phyloP scores from a whole-genome alignment of 257 asterid genomes.

The Orobanche coerulescens region DNA sequence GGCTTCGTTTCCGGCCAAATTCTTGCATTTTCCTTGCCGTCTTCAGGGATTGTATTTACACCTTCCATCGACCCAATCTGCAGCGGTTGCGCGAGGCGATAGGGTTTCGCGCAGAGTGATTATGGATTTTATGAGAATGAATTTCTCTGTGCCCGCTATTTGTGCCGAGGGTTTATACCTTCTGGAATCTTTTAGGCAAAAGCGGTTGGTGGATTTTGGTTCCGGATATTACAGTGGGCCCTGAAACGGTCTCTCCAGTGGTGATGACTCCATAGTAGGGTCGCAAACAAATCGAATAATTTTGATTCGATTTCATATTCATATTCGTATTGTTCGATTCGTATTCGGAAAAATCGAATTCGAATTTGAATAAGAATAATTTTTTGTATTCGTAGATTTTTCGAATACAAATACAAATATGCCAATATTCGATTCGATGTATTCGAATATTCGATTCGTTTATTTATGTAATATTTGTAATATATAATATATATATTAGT shows the following conservation, averaged over 20 bases:
- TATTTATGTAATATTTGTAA: too few species aligned
- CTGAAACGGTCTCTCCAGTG: background rate
- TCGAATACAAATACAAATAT: too few species aligned
- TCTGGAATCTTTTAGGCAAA: background rate
- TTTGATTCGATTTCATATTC: too few species aligned
- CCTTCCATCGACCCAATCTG: conserved; percentile 24
- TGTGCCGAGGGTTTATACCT: conserved; percentile 8
- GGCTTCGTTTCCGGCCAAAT: conserved; percentile 17
- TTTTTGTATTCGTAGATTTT: too few species aligned
- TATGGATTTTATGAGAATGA: background rate
- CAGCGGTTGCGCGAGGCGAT: conserved; percentile 5
- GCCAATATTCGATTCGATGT: too few species aligned
- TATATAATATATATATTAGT: too few species aligned
- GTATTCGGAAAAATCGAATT: too few species aligned
- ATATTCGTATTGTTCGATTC: too few species aligned
- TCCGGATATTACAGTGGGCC: background rate
- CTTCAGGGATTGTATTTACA: conserved; percentile 13
- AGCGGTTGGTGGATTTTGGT: conserved; percentile 8
- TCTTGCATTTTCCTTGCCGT: conserved; percentile 14
- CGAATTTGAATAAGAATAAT: too few species aligned
- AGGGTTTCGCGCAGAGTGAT: conserved; percentile 6
- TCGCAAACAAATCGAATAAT: too few species aligned
- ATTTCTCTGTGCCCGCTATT: background rate
- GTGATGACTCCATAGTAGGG: background rate
- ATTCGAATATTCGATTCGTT: too few species aligned